Evolutionary conservation across 2,329 filamentous ascomycete species (phyloP).

Genomic region (Aspergillus cejpii): DNA sequence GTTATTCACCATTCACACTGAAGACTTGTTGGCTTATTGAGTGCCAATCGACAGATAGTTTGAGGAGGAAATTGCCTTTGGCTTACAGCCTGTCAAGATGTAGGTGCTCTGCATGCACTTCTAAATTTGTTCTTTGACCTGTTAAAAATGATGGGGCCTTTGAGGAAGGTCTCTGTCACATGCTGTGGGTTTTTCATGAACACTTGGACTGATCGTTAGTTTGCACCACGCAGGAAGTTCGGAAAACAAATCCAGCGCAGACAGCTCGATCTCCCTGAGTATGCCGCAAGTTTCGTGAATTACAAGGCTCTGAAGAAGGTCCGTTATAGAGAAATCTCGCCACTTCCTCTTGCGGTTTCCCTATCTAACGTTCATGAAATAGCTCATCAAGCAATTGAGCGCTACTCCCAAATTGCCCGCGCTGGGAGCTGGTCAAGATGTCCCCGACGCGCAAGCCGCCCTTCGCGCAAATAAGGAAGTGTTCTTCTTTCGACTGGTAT

Average conservation of each 20-base stretch:
- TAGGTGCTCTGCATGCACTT: slow-evolving; percentile 8
- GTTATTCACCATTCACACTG: not conserved
- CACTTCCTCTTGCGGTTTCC: not conserved
- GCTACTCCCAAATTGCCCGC: slow-evolving; percentile 78
- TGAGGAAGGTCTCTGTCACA: not conserved
- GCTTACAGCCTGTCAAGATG: slow-evolving; percentile 15
- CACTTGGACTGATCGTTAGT: not conserved
- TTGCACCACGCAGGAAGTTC: slow-evolving; percentile 72
- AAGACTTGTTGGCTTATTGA: slow-evolving; percentile 2
- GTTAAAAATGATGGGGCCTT: no score
- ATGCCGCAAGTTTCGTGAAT: slow-evolving; percentile 97
- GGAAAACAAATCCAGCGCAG: slow-evolving; percentile 99
- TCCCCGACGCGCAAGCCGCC: slow-evolving; percentile 71
- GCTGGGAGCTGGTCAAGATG: slow-evolving; percentile 41
- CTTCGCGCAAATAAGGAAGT: slow-evolving; percentile 96
- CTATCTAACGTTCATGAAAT: slow-evolving; percentile 29
- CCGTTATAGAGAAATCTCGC: not conserved
- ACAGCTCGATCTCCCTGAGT: slow-evolving; percentile 97
- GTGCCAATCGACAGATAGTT: slow-evolving; percentile 6
- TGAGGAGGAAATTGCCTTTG: slow-evolving; percentile 7
- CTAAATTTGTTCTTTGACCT: no score
- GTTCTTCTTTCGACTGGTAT: slow-evolving; percentile 95
- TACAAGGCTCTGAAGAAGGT: slow-evolving; percentile 99
- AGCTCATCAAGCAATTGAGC: slow-evolving; percentile 98
- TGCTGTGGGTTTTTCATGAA: not conserved